Evolutionary conservation across 768 basidiomycete species (phyloP).

Genomic region (Suillus plorans): DNA sequence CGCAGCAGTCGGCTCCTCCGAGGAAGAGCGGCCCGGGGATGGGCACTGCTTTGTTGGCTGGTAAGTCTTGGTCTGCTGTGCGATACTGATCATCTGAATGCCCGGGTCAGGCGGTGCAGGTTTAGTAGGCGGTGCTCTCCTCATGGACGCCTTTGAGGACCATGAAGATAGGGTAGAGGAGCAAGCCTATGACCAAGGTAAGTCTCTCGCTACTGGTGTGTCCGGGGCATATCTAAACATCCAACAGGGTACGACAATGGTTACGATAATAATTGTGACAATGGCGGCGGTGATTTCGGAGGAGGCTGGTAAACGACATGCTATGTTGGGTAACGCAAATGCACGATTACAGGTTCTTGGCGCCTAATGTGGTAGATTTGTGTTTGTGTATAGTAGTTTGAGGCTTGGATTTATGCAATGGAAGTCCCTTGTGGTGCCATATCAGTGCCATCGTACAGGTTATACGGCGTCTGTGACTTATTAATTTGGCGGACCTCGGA

Average conservation of each 20-base stretch:
- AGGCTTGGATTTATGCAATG: background rate
- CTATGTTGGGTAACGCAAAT: background rate
- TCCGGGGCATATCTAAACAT: background rate
- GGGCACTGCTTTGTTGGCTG: constrained; percentile 47
- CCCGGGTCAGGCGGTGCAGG: constrained; percentile 53
- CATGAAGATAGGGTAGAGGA: constrained; percentile 35
- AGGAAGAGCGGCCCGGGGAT: constrained; percentile 51
- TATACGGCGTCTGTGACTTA: background rate
- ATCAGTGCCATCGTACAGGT: background rate
- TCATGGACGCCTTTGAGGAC: constrained; percentile 51
- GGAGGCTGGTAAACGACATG: constrained; percentile 13
- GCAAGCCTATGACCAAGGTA: constrained; percentile 38
- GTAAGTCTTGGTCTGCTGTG: constrained; percentile 29
- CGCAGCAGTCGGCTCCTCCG: constrained; percentile 37
- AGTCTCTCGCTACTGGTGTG: background rate
- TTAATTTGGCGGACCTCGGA: background rate
- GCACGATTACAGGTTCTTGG: background rate
- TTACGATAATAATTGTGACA: constrained; percentile 10
- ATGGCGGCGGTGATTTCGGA: constrained; percentile 9
- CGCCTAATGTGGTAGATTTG: background rate
- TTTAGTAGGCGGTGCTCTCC: constrained; percentile 60
- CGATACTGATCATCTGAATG: constrained; percentile 5
- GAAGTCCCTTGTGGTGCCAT: background rate
- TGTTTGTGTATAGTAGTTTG: background rate
- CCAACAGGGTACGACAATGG: constrained; percentile 32